Evolutionary conservation across 768 basidiomycete genomes (phyloP).

Genomic region (Boletus bicolor): DNA sequence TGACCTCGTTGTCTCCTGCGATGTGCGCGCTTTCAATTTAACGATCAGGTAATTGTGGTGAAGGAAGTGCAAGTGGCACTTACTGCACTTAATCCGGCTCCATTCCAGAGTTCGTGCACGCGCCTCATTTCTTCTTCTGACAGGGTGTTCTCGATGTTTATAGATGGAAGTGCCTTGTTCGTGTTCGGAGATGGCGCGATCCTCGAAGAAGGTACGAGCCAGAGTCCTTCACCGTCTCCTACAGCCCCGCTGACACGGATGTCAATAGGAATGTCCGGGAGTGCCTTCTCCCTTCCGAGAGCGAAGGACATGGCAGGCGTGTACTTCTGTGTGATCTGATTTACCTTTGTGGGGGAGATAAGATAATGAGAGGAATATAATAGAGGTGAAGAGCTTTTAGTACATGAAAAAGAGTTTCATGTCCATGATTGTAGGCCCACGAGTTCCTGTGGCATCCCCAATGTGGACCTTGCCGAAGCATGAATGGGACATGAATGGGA

Average conservation of each 20-base stretch:
- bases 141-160: conserved; percentile 17
- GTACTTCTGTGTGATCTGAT: not conserved
- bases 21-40: conserved; percentile 20
- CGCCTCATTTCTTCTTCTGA: conserved; percentile 18
- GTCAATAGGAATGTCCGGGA: conserved; percentile 22
- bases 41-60: not conserved
- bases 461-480: conserved; percentile 14
- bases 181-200: not conserved
- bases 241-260: not conserved
- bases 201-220: not conserved
- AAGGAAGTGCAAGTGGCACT: not conserved
- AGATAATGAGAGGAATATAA: not conserved
- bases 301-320: conserved; percentile 9
- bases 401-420: not conserved
- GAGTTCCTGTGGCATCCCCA: not conserved
- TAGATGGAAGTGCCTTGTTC: conserved; percentile 14
- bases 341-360: not conserved
- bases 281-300: conserved; percentile 15
- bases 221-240: not conserved
- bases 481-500: not conserved
- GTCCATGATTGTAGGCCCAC: conserved; percentile 3
- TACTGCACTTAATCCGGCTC: conserved; percentile 22
- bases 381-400: not conserved
- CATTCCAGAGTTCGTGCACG: conserved; percentile 28
- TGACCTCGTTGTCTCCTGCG: conserved; percentile 17